Evolutionary conservation across 139 green algal genomes (phyloP).

Genomic region (Chlorella sp.): DNA sequence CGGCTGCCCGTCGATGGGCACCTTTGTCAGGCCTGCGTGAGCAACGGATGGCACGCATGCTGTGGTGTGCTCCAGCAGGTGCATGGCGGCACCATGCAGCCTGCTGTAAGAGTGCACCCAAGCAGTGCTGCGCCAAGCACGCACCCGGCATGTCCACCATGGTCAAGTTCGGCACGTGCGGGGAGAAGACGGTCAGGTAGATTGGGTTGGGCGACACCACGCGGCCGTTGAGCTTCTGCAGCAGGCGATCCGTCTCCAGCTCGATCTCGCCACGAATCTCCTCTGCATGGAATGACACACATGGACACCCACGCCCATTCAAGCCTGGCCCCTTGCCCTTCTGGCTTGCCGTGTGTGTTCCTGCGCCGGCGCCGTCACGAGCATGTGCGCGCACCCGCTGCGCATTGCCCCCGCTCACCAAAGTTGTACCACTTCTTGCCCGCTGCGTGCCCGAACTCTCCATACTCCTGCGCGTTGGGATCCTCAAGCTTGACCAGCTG

Average conservation of each 20-base stretch:
- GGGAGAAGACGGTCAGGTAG: conserved; percentile 86
- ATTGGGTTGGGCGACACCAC: conserved; percentile 90
- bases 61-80: neutral
- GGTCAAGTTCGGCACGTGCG: conserved; percentile 87
- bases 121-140: too few relatives aligned
- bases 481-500: conserved; percentile 79
- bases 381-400: too few relatives aligned
- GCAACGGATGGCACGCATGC: neutral
- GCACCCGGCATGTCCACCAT: conserved; percentile 93
- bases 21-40: conserved; percentile 88
- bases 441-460: conserved; percentile 82
- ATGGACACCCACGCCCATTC: neutral
- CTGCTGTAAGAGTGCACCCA: too few relatives aligned
- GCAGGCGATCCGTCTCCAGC: conserved; percentile 80
- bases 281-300: conserved; percentile 44
- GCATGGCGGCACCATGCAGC: too few relatives aligned
- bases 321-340: too few relatives aligned
- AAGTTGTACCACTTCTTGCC: conserved; percentile 78
- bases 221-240: conserved; percentile 43
- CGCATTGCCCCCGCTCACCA: too few relatives aligned
- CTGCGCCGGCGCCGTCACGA: too few relatives aligned
- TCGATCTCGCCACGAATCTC: conserved; percentile 88
- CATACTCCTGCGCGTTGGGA: conserved; percentile 70
- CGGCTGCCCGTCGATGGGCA: conserved; percentile 94
- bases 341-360: too few relatives aligned